phyloP scores from a whole-genome alignment of 352 stramenopile genomes.

The Thraustochytrium sp. region DNA sequence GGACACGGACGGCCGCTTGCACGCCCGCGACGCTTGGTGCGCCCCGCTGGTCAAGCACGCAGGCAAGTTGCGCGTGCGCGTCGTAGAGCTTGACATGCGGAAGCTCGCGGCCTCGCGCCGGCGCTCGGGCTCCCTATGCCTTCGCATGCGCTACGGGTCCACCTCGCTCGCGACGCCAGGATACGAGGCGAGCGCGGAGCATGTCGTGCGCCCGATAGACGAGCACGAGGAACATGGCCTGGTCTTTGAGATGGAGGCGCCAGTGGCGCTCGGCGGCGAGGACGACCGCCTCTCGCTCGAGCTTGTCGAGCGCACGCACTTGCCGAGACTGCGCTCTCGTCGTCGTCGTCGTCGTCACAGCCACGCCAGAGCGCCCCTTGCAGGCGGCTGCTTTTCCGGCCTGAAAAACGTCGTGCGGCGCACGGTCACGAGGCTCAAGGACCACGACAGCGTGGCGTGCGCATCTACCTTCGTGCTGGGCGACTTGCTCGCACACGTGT shows the following conservation, averaged over 20 bases:
- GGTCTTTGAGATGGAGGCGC: not conserved
- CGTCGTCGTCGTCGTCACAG: too few species aligned
- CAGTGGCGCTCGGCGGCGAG: not conserved
- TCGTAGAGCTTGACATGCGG: not conserved
- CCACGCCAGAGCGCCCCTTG: too few species aligned
- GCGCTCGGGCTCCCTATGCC: not conserved
- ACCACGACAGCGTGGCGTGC: not conserved
- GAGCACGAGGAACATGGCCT: not conserved
- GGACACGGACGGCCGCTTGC: not conserved
- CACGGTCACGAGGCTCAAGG: not conserved
- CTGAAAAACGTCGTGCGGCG: not conserved
- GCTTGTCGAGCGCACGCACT: not conserved
- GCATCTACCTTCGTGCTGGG: not conserved
- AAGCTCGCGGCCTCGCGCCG: not conserved
- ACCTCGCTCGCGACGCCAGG: not conserved
- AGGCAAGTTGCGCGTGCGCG: not conserved
- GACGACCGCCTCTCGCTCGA: not conserved
- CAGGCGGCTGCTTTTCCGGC: too few species aligned
- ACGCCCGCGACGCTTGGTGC: too few species aligned
- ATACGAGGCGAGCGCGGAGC: not conserved
- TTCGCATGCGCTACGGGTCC: not conserved
- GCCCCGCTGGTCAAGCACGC: slow-evolving; percentile 29
- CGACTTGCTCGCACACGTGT: not conserved
- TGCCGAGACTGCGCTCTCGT: not conserved
- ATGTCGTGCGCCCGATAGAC: not conserved